Evolutionary conservation across 2,329 filamentous ascomycete species (phyloP).

Genomic region (Aureobasidium namibiae): DNA sequence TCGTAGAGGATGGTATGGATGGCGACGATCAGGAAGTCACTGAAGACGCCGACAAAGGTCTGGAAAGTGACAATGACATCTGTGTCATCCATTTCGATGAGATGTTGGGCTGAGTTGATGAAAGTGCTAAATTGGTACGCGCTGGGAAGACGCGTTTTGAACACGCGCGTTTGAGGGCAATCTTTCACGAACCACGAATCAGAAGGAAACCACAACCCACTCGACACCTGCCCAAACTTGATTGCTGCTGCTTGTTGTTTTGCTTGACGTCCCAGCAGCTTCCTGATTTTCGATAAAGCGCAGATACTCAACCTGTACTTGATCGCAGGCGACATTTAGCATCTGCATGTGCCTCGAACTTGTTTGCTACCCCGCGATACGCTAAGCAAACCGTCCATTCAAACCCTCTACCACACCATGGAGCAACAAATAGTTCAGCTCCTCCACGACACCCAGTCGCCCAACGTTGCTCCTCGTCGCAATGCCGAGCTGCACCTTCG

Average conservation of each 20-base stretch:
- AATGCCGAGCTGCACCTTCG: conserved; percentile 78
- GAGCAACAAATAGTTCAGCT: conserved; percentile 87
- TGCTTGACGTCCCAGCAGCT: neutral
- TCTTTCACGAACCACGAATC: neutral
- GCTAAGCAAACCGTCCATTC: neutral
- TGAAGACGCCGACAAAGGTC: conserved; percentile 60
- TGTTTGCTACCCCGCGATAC: conserved; percentile 3
- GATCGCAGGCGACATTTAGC: neutral
- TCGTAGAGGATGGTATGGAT: conserved; percentile 83
- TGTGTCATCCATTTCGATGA: conserved; percentile 7
- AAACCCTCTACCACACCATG: conserved; percentile 43
- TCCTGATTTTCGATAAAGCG: too few species aligned
- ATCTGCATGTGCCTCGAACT: neutral
- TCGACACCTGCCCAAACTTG: neutral
- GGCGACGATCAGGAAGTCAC: conserved; percentile 70
- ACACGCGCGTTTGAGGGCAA: neutral
- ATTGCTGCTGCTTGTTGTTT: neutral
- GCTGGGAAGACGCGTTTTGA: conserved; percentile 1
- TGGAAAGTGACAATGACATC: conserved; percentile 33
- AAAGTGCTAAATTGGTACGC: neutral
- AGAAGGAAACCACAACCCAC: neutral
- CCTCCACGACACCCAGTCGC: conserved; percentile 75
- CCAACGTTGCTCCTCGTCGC: conserved; percentile 68
- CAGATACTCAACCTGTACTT: neutral
- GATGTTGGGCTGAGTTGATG: neutral